These are phyloP conservation scores for Penicillium waksmanii DNA, from an alignment of 495 filamentous ascomycete species.

Conservation along the genomic window DNA sequence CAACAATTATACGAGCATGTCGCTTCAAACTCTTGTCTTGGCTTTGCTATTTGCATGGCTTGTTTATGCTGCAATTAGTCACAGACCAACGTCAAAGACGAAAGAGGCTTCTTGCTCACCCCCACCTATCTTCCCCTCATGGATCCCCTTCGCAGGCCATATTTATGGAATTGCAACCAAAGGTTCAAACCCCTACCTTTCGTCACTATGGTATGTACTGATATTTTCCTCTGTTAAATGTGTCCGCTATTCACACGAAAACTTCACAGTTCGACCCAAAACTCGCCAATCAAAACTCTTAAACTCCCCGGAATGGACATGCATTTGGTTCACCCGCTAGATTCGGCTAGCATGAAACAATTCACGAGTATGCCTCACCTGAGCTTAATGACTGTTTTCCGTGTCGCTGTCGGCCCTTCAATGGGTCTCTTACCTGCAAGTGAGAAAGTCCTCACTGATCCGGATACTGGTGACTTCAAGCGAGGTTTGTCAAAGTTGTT, in stretches of 20 bases:
- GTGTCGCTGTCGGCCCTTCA: conserved; percentile 5
- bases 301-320: conserved; percentile 4
- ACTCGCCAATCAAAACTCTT: conserved; percentile 1
- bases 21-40: background rate
- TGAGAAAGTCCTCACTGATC: conserved; percentile 4
- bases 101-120: background rate
- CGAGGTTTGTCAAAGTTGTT: conserved; percentile 5
- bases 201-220: conserved; percentile 4
- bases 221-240: background rate
- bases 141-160: background rate
- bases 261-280: background rate
- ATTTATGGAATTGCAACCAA: background rate
- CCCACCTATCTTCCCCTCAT: background rate
- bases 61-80: background rate
- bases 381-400: conserved; percentile 8
- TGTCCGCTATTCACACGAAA: background rate
- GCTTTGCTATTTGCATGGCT: background rate
- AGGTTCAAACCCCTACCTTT: conserved; percentile 2
- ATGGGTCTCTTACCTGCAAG: conserved; percentile 1
- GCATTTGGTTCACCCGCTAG: background rate
- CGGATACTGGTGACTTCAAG: conserved; percentile 7
- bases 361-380: background rate
- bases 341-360: conserved; percentile 1
- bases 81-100: background rate
- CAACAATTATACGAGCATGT: background rate